A percentile compares a stretch with the other conserved stretches of the same genome.
These are phyloP conservation scores for Xylaria acuta DNA, from an alignment of 495 filamentous ascomycete species.

Conservation along the genomic window DNA sequence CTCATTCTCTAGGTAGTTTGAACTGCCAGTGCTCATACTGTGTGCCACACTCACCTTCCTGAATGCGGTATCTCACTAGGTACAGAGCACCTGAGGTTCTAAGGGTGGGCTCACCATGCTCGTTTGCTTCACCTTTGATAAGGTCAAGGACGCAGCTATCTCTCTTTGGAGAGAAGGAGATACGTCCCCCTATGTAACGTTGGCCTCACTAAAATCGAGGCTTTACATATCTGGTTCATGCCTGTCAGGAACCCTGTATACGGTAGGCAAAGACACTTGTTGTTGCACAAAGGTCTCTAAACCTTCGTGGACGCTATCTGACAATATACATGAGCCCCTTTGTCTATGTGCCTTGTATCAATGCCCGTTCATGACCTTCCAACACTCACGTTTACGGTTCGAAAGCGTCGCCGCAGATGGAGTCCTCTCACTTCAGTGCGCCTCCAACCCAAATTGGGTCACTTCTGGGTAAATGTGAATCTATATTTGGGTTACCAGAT, in stretches of 20 bases:
- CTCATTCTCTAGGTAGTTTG: not conserved
- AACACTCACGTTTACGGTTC: not conserved
- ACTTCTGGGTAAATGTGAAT: not conserved
- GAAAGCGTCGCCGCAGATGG: not conserved
- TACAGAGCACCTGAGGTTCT: too few species aligned
- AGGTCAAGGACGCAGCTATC: not conserved
- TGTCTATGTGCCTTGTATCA: too few species aligned
- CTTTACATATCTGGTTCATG: too few species aligned
- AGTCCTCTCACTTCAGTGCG: not conserved
- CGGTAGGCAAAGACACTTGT: too few species aligned
- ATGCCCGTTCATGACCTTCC: not conserved
- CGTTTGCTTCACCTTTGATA: not conserved
- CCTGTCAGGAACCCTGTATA: too few species aligned
- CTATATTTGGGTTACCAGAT: not conserved
- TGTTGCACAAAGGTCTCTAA: too few species aligned
- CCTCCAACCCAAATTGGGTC: not conserved
- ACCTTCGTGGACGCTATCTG: too few species aligned
- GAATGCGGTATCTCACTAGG: too few species aligned
- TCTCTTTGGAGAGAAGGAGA: not conserved
- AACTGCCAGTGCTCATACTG: not conserved
- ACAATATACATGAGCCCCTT: too few species aligned
- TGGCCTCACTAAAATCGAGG: not conserved
- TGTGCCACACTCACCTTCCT: not conserved
- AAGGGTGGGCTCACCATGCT: too few species aligned
- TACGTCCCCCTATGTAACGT: too few species aligned